Conservation (phyloP, 202 grass and related monocot genomes). For the Schoenoplectus triqueter region DNA sequence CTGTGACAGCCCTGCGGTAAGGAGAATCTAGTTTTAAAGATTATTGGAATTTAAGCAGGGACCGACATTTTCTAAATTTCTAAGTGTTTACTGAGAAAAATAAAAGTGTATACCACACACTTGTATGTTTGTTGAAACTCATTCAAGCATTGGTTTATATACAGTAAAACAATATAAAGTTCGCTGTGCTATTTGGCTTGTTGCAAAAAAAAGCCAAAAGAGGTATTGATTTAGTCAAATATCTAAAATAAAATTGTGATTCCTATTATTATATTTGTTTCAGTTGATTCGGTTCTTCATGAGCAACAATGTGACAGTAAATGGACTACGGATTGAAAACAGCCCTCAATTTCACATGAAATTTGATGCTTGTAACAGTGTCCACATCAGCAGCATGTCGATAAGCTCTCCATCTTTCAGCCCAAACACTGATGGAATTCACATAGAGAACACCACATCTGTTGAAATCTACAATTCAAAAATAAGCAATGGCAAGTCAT, state of each 20-base stretch:
- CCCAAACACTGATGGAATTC: conserved; percentile 93
- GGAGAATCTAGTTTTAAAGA: neutral
- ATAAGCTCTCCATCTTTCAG: conserved; percentile 66
- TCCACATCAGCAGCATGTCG: conserved; percentile 56
- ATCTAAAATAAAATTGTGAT: conserved; percentile 1
- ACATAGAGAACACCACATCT: conserved; percentile 76
- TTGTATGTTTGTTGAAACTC: conserved; percentile 6
- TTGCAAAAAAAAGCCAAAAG: neutral
- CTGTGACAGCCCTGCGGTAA: conserved; percentile 79
- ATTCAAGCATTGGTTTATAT: neutral
- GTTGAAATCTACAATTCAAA: conserved; percentile 64
- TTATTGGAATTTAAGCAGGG: neutral
- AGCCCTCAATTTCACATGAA: conserved; percentile 92
- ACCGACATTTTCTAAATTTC: neutral
- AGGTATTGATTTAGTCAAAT: neutral
- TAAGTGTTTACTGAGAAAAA: neutral
- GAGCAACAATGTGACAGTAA: conserved; percentile 59
- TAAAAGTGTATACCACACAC: neutral
- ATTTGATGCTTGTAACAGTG: conserved; percentile 65
- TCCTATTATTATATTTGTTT: neutral
- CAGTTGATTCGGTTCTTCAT: conserved; percentile 70
- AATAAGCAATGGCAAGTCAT: conserved; percentile 58
- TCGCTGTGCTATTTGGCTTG: neutral
- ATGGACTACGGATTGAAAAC: conserved; percentile 59
- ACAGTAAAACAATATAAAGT: neutral